Evolutionary conservation across 2,329 filamentous ascomycete species (phyloP).

Genomic region (Spiromastix sp.): DNA sequence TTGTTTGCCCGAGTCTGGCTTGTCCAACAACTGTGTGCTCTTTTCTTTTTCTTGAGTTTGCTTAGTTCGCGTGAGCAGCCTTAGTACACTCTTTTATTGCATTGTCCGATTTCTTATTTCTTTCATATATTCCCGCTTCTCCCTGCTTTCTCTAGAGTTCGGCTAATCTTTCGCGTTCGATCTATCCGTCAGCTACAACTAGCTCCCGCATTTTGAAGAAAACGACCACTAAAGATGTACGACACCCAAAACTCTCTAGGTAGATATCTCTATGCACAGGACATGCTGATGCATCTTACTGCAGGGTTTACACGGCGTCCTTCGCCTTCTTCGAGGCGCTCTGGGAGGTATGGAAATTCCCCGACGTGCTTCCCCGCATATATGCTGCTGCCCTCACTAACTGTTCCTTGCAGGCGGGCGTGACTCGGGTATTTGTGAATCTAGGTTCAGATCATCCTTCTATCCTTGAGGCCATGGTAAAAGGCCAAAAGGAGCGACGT

Average conservation of each 20-base stretch:
- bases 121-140: too few relatives aligned
- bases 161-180: too few relatives aligned
- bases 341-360: conserved; percentile 56
- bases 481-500: conserved; percentile 57
- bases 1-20: too few relatives aligned
- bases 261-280: not conserved
- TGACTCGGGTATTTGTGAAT: conserved; percentile 44
- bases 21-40: too few relatives aligned
- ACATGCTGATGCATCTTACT: not conserved
- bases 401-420: conserved; percentile 30
- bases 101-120: too few relatives aligned
- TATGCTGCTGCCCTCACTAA: not conserved
- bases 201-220: too few relatives aligned
- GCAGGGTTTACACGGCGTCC: conserved; percentile 54
- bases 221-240: not conserved
- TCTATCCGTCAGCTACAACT: too few relatives aligned
- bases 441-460: conserved; percentile 54
- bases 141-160: too few relatives aligned
- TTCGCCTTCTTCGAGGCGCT: conserved; percentile 76
- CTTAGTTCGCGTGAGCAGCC: too few relatives aligned
- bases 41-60: too few relatives aligned
- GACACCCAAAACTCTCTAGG: too few relatives aligned
- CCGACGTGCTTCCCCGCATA: not conserved
- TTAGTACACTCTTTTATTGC: too few relatives aligned
- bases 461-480: conserved; percentile 71